These are phyloP conservation scores for Dendrocalamus sinicus DNA, from an alignment of 176 grass and related monocot genomes.

Conservation along the genomic window DNA sequence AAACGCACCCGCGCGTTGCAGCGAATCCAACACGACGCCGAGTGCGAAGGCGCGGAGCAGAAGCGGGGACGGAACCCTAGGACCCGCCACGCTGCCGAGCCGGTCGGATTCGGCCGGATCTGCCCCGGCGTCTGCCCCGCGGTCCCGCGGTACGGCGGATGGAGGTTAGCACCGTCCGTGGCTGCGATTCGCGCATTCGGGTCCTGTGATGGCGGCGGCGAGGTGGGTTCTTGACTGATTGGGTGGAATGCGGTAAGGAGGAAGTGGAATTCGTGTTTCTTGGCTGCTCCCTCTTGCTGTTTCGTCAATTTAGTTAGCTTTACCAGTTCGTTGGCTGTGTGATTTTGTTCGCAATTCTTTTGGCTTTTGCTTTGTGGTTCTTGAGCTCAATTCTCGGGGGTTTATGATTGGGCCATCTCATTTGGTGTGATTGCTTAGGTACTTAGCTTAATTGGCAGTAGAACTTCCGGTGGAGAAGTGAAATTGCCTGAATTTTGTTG, in stretches of 20 bases:
- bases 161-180: neutral
- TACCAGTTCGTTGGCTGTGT: neutral
- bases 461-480: neutral
- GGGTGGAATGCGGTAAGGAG: slow-evolving; percentile 21
- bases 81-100: neutral
- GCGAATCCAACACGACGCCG: neutral
- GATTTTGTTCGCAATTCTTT: neutral
- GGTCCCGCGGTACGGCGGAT: slow-evolving; percentile 3
- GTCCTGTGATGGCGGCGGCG: neutral
- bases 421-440: neutral
- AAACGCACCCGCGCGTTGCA: neutral
- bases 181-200: neutral
- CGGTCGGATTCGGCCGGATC: neutral
- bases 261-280: neutral
- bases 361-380: neutral
- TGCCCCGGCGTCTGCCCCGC: neutral
- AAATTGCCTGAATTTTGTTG: slow-evolving; percentile 9
- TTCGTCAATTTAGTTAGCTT: neutral
- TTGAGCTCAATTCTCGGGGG: slow-evolving; percentile 22
- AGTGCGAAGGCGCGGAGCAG: neutral
- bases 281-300: no score
- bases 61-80: slow-evolving; percentile 11
- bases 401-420: neutral
- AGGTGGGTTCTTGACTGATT: neutral
- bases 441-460: neutral